Evolutionary conservation across 768 basidiomycete genomes (phyloP).

Genomic region (Xerocomus brunneocitrinus): DNA sequence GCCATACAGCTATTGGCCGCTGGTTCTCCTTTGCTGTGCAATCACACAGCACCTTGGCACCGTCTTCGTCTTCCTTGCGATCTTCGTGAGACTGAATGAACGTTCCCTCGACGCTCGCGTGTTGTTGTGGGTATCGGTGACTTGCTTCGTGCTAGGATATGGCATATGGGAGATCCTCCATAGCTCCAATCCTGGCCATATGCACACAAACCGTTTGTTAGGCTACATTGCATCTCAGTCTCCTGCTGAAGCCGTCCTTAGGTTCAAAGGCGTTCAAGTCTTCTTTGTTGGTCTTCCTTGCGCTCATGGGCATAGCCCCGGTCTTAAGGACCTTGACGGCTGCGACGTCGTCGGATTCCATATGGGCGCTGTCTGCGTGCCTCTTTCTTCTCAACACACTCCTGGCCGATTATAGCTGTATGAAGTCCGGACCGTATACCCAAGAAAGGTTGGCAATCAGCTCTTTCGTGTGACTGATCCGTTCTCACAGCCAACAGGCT

Average conservation of each 20-base stretch:
- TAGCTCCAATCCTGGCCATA: slow-evolving; percentile 29
- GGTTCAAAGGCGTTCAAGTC: slow-evolving; percentile 74
- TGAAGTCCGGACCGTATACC: slow-evolving; percentile 37
- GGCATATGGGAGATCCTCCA: slow-evolving; percentile 56
- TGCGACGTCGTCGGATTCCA: slow-evolving; percentile 93
- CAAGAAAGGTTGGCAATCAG: slow-evolving; percentile 53
- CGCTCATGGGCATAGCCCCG: slow-evolving; percentile 86
- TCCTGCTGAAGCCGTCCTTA: slow-evolving; percentile 27
- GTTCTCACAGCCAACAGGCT: slow-evolving; percentile 45
- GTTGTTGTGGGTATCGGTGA: slow-evolving; percentile 61
- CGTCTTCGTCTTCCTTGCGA: slow-evolving; percentile 75
- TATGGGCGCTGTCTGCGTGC: slow-evolving; percentile 89
- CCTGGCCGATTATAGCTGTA: slow-evolving; percentile 75
- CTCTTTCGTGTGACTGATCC: slow-evolving; percentile 19
- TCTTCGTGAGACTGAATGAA: slow-evolving; percentile 71
- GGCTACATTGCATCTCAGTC: not conserved
- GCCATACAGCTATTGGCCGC: slow-evolving; percentile 70
- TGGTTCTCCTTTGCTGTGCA: slow-evolving; percentile 65
- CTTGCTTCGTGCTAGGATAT: slow-evolving; percentile 58
- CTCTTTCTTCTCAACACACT: slow-evolving; percentile 80
- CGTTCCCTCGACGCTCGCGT: slow-evolving; percentile 61
- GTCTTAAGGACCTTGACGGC: slow-evolving; percentile 89
- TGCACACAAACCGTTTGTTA: slow-evolving; percentile 25
- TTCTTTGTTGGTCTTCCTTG: slow-evolving; percentile 80
- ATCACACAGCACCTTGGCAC: slow-evolving; percentile 83